Evolutionary conservation across 116 monocot genomes (phyloP).

Genomic region (Dioscorea cayenensis): DNA sequence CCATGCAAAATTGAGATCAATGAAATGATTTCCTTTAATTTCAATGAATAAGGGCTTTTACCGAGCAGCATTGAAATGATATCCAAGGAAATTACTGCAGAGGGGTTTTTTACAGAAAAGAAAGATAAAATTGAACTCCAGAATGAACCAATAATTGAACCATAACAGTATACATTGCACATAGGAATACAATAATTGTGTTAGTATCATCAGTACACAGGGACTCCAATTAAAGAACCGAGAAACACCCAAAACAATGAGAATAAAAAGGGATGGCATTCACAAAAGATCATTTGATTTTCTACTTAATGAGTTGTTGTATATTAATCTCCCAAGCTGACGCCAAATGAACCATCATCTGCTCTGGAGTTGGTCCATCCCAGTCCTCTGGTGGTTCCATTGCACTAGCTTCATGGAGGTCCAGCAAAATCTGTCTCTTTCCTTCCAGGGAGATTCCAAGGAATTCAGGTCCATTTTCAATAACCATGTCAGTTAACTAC

Average conservation of each 20-base stretch:
- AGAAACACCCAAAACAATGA: not conserved
- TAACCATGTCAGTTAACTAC: conserved; percentile 67
- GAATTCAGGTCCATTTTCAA: conserved; percentile 63
- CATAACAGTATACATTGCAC: not conserved
- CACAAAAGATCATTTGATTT: not conserved
- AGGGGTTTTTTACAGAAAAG: not conserved
- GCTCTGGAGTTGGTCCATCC: conserved; percentile 72
- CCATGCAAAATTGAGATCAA: too few species aligned
- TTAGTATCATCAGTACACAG: not conserved
- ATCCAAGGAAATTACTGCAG: too few species aligned
- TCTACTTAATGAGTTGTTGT: conserved; percentile 60
- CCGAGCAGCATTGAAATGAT: too few species aligned
- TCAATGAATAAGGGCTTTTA: too few species aligned
- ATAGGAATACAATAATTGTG: not conserved
- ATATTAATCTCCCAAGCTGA: conserved; percentile 74
- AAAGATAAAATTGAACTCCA: not conserved
- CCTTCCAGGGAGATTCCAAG: conserved; percentile 48
- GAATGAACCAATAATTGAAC: not conserved
- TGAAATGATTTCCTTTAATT: too few species aligned
- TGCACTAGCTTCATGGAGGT: conserved; percentile 53
- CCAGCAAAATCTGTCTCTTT: conserved; percentile 66
- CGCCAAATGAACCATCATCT: conserved; percentile 73
- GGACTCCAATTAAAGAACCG: too few species aligned
- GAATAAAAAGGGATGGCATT: not conserved
- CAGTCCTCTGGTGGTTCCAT: conserved; percentile 77